Evolutionary conservation across 306 rosid species (phyloP).

Genomic region (Gillenia trifoliata): DNA sequence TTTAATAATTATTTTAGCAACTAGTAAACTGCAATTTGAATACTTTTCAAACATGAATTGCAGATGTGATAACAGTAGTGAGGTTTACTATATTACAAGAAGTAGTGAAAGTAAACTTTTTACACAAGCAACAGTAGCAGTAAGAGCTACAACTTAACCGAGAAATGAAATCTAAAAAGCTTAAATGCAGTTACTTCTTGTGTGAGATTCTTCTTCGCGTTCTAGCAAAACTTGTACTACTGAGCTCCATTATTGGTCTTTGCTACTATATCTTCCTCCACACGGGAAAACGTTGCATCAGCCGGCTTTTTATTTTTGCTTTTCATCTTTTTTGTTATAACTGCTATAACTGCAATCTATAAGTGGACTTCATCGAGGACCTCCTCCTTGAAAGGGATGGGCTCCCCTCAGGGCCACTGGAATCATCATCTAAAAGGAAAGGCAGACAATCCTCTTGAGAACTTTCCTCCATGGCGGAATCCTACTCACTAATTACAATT

Average conservation of each 20-base stretch:
- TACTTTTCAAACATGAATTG: background rate
- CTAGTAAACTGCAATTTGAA: background rate
- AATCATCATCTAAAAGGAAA: conserved; percentile 77
- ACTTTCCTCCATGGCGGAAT: conserved; percentile 36
- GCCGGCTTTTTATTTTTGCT: too few relatives aligned
- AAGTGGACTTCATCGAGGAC: conserved; percentile 66
- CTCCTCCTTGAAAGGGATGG: conserved; percentile 54
- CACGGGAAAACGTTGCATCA: too few relatives aligned
- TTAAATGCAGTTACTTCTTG: background rate
- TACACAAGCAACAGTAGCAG: too few relatives aligned
- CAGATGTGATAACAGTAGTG: too few relatives aligned
- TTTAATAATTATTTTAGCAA: background rate
- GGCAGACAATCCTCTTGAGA: conserved; percentile 87
- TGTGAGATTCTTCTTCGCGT: conserved; percentile 5
- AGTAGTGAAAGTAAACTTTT: background rate
- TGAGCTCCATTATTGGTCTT: conserved; percentile 14
- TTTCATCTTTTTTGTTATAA: too few relatives aligned
- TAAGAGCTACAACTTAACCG: too few relatives aligned
- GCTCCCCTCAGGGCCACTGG: conserved; percentile 78
- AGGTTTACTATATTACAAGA: too few relatives aligned
- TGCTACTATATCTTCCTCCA: conserved; percentile 1
- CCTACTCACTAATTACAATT: too few relatives aligned
- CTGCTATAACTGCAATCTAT: too few relatives aligned
- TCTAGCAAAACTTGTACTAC: background rate
- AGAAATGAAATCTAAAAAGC: too few relatives aligned